Conservation (phyloP, 176 grass and related monocot genomes). For the Avena sativa region DNA sequence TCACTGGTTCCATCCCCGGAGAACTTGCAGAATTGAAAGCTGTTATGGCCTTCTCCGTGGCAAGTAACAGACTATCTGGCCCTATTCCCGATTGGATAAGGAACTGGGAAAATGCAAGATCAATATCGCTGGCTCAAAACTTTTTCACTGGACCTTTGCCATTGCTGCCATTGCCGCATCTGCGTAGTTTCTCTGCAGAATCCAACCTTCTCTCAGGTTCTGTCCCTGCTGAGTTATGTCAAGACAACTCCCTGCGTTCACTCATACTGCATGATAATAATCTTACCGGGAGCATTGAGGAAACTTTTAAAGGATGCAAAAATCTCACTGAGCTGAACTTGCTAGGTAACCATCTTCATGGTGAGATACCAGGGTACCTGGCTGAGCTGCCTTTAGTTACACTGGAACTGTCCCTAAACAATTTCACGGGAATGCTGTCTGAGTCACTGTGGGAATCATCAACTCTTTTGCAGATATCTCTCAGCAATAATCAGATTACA, state of each 20-base stretch:
- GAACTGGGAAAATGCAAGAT: slow-evolving; percentile 65
- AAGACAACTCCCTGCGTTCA: slow-evolving; percentile 59
- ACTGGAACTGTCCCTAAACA: slow-evolving; percentile 81
- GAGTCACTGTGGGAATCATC: slow-evolving; percentile 71
- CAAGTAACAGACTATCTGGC: slow-evolving; percentile 75
- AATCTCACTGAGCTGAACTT: slow-evolving; percentile 84
- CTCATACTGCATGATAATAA: slow-evolving; percentile 77
- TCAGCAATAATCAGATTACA: slow-evolving; percentile 78
- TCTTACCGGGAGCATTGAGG: slow-evolving; percentile 66
- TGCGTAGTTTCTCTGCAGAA: slow-evolving; percentile 79
- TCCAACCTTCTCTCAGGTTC: slow-evolving; percentile 78
- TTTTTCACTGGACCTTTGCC: slow-evolving; percentile 73
- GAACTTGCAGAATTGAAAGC: slow-evolving; percentile 64
- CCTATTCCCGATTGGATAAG: slow-evolving; percentile 75
- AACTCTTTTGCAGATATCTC: slow-evolving; percentile 69
- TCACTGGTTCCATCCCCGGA: slow-evolving; percentile 70
- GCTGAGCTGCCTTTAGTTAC: slow-evolving; percentile 76
- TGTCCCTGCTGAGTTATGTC: slow-evolving; percentile 67
- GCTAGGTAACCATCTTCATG: slow-evolving; percentile 78
- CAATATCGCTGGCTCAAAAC: slow-evolving; percentile 74
- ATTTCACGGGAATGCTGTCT: slow-evolving; percentile 71
- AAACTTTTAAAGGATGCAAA: slow-evolving; percentile 69
- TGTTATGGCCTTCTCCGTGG: slow-evolving; percentile 65
- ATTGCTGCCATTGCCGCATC: slow-evolving; percentile 57
- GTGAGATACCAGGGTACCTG: slow-evolving; percentile 82